Conservation (phyloP, 1,284 basidiomycete species). For the Puccinia polysora region DNA sequence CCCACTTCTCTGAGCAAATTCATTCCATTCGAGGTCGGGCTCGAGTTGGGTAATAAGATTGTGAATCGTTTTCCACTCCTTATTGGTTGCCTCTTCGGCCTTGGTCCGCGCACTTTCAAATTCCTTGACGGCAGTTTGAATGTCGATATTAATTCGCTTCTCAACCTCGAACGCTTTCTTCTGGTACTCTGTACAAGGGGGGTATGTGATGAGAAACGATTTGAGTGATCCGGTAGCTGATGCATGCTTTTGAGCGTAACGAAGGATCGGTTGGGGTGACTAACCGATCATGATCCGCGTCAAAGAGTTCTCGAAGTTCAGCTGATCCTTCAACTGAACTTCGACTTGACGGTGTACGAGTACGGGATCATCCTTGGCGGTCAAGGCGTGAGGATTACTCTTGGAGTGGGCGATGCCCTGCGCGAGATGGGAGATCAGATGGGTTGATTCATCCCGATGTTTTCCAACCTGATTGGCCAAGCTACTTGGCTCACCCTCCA, state of each 20-base stretch:
- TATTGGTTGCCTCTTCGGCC: neutral
- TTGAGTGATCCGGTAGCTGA: no score
- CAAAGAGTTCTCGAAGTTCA: constrained; percentile 46
- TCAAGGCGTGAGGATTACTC: constrained; percentile 43
- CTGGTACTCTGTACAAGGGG: constrained; percentile 46
- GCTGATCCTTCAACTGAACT: constrained; percentile 48
- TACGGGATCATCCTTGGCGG: constrained; percentile 49
- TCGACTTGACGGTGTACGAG: constrained; percentile 46
- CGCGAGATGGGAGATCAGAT: constrained; percentile 20
- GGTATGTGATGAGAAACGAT: no score
- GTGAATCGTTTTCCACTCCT: constrained; percentile 25
- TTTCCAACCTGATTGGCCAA: constrained; percentile 21
- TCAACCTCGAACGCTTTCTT: constrained; percentile 44
- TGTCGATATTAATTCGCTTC: constrained; percentile 44
- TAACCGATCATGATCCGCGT: constrained; percentile 4
- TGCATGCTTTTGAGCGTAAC: no score
- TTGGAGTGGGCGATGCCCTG: constrained; percentile 36
- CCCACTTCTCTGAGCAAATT: constrained; percentile 87
- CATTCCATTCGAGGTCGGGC: constrained; percentile 93
- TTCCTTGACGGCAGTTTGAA: constrained; percentile 47
- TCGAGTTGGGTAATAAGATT: constrained; percentile 76
- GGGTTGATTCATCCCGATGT: constrained; percentile 27
- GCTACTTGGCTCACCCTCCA: constrained; percentile 9
- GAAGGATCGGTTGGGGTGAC: neutral
- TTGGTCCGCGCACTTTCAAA: constrained; percentile 44